Conservation (phyloP, 306 rosid genomes). For the Luffa acutangula region DNA sequence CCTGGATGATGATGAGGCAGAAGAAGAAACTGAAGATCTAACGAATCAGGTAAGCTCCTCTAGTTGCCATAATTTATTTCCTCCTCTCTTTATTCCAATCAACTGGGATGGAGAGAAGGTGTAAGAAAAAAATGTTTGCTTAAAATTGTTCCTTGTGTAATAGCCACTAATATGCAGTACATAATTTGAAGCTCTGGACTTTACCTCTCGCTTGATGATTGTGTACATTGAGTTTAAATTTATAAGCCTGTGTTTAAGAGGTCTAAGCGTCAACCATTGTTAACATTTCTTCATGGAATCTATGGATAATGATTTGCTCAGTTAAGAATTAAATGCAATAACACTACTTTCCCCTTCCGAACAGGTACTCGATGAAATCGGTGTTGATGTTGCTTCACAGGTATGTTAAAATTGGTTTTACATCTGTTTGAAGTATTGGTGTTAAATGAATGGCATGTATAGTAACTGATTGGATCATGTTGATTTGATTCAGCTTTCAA, state of each 20-base stretch:
- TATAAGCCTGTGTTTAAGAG: background rate
- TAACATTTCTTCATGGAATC: background rate
- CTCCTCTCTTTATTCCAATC: background rate
- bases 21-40: constrained; percentile 92
- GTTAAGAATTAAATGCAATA: background rate
- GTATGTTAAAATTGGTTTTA: constrained; percentile 24
- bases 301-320: background rate
- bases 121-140: background rate
- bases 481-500: constrained; percentile 54
- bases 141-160: background rate
- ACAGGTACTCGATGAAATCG: constrained; percentile 98
- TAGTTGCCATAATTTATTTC: constrained; percentile 11
- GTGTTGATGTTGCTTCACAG: constrained; percentile 94
- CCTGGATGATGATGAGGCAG: constrained; percentile 87
- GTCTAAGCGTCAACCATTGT: background rate
- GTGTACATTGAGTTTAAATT: background rate
- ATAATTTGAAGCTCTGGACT: background rate
- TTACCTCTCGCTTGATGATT: background rate
- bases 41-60: constrained; percentile 65
- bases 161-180: background rate
- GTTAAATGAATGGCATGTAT: constrained; percentile 2
- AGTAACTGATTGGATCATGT: constrained; percentile 25
- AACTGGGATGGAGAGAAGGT: background rate
- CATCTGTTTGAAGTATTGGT: constrained; percentile 1
- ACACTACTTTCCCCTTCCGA: background rate